Evolutionary conservation across 179 eudicot genomes (phyloP), one percentile per base, ranked within the genome.

Genomic region (Vitellaria paradoxa): DNA sequence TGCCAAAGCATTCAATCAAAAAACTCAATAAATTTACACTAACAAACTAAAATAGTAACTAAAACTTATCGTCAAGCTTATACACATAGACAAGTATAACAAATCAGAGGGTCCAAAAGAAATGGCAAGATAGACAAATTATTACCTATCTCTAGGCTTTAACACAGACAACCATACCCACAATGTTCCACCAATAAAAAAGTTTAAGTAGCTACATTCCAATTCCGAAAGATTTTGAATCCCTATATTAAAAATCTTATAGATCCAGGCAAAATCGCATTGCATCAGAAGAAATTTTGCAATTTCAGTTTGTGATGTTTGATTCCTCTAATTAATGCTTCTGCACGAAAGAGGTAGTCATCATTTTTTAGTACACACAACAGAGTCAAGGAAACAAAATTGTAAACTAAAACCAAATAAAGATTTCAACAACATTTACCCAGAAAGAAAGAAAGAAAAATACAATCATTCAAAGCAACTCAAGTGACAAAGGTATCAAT

Each of bases 101-200:
- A 23, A 26, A 53, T 15, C 23, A 2, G 26, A 68, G 6, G 9
- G 17, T 45, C 59, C 12, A 17, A 23, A 60, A 37, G 4, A 42
- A 69, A 7, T 18, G 7, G 9, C 17, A 57, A 70, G 37, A 45
- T 53, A 55, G 45, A 37, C 73, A 42, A 77, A 68, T 18, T 18
- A n/a, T 20, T 17, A 14, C 40, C 55, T 2, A 52, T 62, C 52
- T 45, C 40, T 74, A 47, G 15, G 23, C 53, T 61, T 37, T 20
- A 24, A 61, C 61, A 75, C 52, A 20, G 86, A 78, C 53, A 79
- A 65, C 72, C 77, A 86, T 81, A 82, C 60, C 79, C 5, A 64
- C 65, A 81, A 77, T 79, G 67, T 68, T 30, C 7, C 67, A 75
- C 37, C 37, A 30, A 20, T 59, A 60, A 21, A 13, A 21, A 23